phyloP scores from a whole-genome alignment of 129 eudicot genomes.

The Logfia minima region DNA sequence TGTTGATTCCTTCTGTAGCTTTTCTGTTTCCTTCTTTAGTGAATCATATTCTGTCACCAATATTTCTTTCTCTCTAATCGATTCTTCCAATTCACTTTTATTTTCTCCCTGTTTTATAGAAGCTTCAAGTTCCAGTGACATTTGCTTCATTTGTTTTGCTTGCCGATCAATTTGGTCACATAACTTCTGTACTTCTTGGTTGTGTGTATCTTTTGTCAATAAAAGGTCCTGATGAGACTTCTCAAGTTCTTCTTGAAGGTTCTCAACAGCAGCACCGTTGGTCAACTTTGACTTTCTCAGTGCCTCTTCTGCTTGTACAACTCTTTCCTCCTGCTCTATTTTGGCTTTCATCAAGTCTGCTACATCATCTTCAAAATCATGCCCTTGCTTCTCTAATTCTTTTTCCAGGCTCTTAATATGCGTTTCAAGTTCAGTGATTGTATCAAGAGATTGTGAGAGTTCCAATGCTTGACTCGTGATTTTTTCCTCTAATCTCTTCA shows the following conservation, averaged over 20 bases:
- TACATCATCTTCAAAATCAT: conserved; percentile 63
- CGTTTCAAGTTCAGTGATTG: conserved; percentile 54
- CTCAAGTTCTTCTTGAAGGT: conserved; percentile 55
- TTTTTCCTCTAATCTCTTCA: conserved; percentile 66
- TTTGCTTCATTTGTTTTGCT: conserved; percentile 39
- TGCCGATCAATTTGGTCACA: conserved; percentile 34
- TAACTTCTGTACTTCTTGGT: conserved; percentile 44
- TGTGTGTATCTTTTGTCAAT: conserved; percentile 43
- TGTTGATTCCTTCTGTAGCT: conserved; percentile 38
- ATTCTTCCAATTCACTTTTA: conserved; percentile 13
- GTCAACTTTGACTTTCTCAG: conserved; percentile 50
- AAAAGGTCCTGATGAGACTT: conserved; percentile 48
- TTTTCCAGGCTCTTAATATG: conserved; percentile 57
- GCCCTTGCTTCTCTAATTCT: conserved; percentile 68
- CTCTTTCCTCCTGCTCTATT: conserved; percentile 66
- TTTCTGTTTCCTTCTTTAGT: conserved; percentile 52
- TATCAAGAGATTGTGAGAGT: conserved; percentile 52
- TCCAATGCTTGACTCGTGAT: conserved; percentile 45
- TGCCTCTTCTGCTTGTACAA: conserved; percentile 68
- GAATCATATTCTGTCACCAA: conserved; percentile 45
- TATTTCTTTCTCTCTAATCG: conserved; percentile 38
- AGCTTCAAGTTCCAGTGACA: conserved; percentile 35
- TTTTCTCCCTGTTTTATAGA: conserved; percentile 17
- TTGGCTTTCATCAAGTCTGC: conserved; percentile 54
- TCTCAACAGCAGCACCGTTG: conserved; percentile 43